A percentile compares a stretch with the other conserved stretches of the same genome.
Conservation (phyloP, 78 protist genomes). For the Monocercomonoides exilis region DNA sequence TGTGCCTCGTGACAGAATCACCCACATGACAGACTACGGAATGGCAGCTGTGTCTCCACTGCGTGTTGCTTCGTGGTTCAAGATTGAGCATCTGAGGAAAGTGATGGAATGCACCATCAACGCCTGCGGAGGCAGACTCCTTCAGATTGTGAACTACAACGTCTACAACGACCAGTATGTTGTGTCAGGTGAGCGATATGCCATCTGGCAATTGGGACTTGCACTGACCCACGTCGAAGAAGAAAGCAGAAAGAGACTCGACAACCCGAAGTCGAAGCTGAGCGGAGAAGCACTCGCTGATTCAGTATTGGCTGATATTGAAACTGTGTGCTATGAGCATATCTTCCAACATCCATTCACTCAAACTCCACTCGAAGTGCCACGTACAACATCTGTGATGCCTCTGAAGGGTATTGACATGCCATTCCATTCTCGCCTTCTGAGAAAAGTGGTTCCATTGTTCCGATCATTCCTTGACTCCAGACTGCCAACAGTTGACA, state of each 20-base stretch:
- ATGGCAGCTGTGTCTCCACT: slow-evolving; percentile 53
- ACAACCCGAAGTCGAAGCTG: not conserved
- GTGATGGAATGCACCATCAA: not conserved
- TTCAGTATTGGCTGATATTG: not conserved
- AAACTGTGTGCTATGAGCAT: not conserved
- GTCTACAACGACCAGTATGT: slow-evolving; percentile 49
- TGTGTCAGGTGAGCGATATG: slow-evolving; percentile 37
- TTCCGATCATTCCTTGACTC: not conserved
- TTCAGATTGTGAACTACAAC: slow-evolving; percentile 61
- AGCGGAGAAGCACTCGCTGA: too few relatives aligned
- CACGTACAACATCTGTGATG: slow-evolving; percentile 43
- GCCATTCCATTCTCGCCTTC: slow-evolving; percentile 59
- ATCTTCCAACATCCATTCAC: not conserved
- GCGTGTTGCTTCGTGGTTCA: slow-evolving; percentile 24
- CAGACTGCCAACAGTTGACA: not conserved
- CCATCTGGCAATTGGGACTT: slow-evolving; percentile 30
- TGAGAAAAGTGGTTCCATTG: slow-evolving; percentile 28
- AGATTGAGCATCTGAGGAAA: not conserved
- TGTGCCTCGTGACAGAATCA: slow-evolving; percentile 33
- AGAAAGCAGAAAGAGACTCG: not conserved
- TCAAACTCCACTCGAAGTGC: not conserved
- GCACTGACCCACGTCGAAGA: slow-evolving; percentile 9
- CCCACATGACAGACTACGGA: slow-evolving; percentile 37
- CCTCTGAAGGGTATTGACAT: slow-evolving; percentile 66
- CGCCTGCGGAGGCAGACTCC: slow-evolving; percentile 12